These are phyloP conservation scores for Aspergillus sp. DNA, from an alignment of 2,329 filamentous ascomycete genomes.

Conservation along the genomic window DNA sequence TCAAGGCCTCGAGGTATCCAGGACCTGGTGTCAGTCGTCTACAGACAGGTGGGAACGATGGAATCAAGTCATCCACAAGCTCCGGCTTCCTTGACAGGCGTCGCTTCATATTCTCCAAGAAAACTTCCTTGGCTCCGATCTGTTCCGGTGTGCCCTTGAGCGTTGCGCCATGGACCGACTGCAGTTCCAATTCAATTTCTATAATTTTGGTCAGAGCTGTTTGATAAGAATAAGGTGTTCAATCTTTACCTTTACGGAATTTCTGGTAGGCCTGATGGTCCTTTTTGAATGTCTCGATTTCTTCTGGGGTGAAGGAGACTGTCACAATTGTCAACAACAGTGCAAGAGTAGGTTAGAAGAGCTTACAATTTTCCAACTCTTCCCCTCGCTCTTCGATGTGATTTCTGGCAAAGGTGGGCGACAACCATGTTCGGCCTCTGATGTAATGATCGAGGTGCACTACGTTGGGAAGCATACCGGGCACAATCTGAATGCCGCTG, in stretches of 20 bases:
- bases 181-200: slow-evolving; percentile 30
- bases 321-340: background rate
- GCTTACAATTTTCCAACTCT: slow-evolving; percentile 25
- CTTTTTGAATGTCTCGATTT: slow-evolving; percentile 27
- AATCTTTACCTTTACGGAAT: slow-evolving; percentile 28
- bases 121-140: slow-evolving; percentile 14
- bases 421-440: slow-evolving; percentile 27
- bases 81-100: slow-evolving; percentile 30
- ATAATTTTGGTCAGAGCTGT: background rate
- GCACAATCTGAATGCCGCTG: slow-evolving; percentile 39
- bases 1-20: slow-evolving; percentile 56
- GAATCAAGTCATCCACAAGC: slow-evolving; percentile 32
- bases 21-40: slow-evolving; percentile 43
- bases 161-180: slow-evolving; percentile 25
- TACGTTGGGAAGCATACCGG: slow-evolving; percentile 35
- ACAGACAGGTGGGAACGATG: slow-evolving; percentile 29
- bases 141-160: slow-evolving; percentile 25
- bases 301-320: slow-evolving; percentile 28
- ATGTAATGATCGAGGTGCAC: slow-evolving; percentile 33
- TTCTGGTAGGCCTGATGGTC: slow-evolving; percentile 25
- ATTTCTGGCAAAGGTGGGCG: slow-evolving; percentile 22
- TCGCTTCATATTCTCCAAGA: slow-evolving; percentile 29
- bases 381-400: slow-evolving; percentile 22
- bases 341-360: background rate
- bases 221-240: background rate